Evolutionary conservation across 2,329 filamentous ascomycete species (phyloP).

Genomic region (Curvularia sp.): DNA sequence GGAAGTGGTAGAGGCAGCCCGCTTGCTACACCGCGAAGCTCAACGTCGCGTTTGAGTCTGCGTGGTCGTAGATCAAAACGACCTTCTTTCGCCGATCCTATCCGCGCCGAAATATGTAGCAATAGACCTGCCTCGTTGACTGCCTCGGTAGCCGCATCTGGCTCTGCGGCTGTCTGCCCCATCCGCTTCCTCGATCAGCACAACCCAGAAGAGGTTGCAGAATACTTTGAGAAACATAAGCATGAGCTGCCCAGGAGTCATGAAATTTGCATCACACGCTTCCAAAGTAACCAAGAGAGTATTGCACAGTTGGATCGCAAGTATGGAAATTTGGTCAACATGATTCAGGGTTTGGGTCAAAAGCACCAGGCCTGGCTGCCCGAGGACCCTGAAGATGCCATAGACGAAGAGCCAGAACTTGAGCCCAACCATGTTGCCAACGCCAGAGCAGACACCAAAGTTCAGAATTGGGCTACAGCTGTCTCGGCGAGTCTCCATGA

Average conservation of each 20-base stretch:
- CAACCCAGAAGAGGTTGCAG: slow-evolving; percentile 88
- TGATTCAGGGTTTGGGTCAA: slow-evolving; percentile 88
- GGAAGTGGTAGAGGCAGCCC: slow-evolving; percentile 54
- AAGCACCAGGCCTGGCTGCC: slow-evolving; percentile 90
- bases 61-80: slow-evolving; percentile 49
- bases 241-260: slow-evolving; percentile 94
- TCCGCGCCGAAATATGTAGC: slow-evolving; percentile 52
- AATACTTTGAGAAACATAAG: slow-evolving; percentile 94
- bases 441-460: slow-evolving; percentile 68
- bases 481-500: slow-evolving; percentile 66
- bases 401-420: slow-evolving; percentile 55
- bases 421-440: slow-evolving; percentile 52
- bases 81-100: slow-evolving; percentile 53
- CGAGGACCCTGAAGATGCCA: slow-evolving; percentile 57
- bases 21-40: slow-evolving; percentile 53
- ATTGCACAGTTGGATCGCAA: slow-evolving; percentile 91
- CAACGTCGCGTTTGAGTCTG: slow-evolving; percentile 48
- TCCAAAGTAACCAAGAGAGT: slow-evolving; percentile 84
- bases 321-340: slow-evolving; percentile 88
- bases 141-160: slow-evolving; percentile 50
- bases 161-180: slow-evolving; percentile 73
- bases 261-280: slow-evolving; percentile 87
- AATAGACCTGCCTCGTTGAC: slow-evolving; percentile 57
- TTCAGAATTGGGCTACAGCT: slow-evolving; percentile 84
- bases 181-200: slow-evolving; percentile 93